A percentile compares a stretch with the other conserved stretches of the same genome.
Evolutionary conservation across 805 yeast species (phyloP).

Genomic region (Wickerhamiella kazuoi): DNA sequence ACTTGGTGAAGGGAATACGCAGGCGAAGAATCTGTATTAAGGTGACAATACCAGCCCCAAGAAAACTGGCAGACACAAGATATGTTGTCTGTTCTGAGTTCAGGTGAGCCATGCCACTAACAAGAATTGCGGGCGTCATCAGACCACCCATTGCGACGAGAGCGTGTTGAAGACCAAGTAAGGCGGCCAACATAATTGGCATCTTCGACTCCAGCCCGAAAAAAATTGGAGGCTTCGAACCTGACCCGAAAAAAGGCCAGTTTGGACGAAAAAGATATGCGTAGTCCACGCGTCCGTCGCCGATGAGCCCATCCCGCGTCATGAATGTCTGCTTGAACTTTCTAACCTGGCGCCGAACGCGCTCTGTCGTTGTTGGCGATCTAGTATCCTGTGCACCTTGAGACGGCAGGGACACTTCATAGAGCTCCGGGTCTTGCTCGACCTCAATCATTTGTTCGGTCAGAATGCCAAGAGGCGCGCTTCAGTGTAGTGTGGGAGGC

Average conservation of each 20-base stretch:
- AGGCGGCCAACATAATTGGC: constrained; percentile 56
- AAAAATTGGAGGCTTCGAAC: constrained; percentile 46
- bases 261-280: constrained; percentile 61
- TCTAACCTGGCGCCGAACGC: too few species aligned
- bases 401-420: too few species aligned
- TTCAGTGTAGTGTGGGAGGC: too few species aligned
- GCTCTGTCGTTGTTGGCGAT: too few species aligned
- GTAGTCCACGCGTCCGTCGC: constrained; percentile 38
- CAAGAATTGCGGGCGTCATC: constrained; percentile 62
- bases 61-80: constrained; percentile 49
- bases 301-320: constrained; percentile 1
- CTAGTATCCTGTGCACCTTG: too few species aligned
- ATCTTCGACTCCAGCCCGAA: constrained; percentile 40
- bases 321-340: not conserved
- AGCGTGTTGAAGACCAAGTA: constrained; percentile 71
- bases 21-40: constrained; percentile 61
- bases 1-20: constrained; percentile 51
- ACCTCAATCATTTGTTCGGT: not conserved
- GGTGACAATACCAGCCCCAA: constrained; percentile 50
- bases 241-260: constrained; percentile 42
- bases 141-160: constrained; percentile 80
- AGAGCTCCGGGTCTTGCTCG: not conserved
- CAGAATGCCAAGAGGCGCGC: too few species aligned
- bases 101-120: constrained; percentile 45
- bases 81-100: constrained; percentile 32